A percentile compares a stretch with the other conserved stretches of the same genome.
Conservation (phyloP, 2,329 filamentous ascomycete genomes). For the Lachnellula subtilissima region DNA sequence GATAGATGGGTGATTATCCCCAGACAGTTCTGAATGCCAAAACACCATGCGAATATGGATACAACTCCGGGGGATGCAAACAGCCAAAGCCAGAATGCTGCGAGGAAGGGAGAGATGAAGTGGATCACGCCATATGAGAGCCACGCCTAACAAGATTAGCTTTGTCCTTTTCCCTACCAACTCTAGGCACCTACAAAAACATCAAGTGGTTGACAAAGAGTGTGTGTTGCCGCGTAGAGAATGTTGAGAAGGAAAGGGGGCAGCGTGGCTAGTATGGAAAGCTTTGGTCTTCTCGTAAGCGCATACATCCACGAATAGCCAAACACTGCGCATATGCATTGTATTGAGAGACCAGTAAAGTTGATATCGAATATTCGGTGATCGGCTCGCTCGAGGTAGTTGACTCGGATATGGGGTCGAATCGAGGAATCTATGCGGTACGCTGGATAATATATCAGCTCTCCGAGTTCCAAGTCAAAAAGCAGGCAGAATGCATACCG, state of each 20-base stretch:
- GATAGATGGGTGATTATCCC: constrained; percentile 82
- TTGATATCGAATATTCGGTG: constrained; percentile 23
- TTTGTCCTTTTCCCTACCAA: constrained; percentile 42
- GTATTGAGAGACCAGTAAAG: constrained; percentile 18
- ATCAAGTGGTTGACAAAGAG: constrained; percentile 32
- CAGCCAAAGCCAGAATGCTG: constrained; percentile 74
- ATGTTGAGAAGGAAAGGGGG: constrained; percentile 55
- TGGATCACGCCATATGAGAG: constrained; percentile 90
- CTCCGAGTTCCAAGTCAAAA: neutral
- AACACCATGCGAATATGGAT: constrained; percentile 77
- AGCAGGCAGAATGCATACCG: constrained; percentile 12
- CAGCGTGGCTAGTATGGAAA: constrained; percentile 23
- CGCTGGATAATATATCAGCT: constrained; percentile 11
- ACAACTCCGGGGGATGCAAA: constrained; percentile 80
- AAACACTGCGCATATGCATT: constrained; percentile 16
- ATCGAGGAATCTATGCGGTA: constrained; percentile 27
- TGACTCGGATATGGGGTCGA: constrained; percentile 23
- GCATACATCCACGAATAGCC: constrained; percentile 27
- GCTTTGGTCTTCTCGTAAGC: constrained; percentile 22
- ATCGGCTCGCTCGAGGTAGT: constrained; percentile 24
- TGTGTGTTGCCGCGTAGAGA: constrained; percentile 78
- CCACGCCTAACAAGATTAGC: constrained; percentile 70
- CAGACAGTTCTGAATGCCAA: constrained; percentile 86
- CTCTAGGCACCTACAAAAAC: constrained; percentile 18
- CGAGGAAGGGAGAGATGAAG: constrained; percentile 77